phyloP scores from a whole-genome alignment of 2,329 filamentous ascomycete species.

The Helminthosporium solani region DNA sequence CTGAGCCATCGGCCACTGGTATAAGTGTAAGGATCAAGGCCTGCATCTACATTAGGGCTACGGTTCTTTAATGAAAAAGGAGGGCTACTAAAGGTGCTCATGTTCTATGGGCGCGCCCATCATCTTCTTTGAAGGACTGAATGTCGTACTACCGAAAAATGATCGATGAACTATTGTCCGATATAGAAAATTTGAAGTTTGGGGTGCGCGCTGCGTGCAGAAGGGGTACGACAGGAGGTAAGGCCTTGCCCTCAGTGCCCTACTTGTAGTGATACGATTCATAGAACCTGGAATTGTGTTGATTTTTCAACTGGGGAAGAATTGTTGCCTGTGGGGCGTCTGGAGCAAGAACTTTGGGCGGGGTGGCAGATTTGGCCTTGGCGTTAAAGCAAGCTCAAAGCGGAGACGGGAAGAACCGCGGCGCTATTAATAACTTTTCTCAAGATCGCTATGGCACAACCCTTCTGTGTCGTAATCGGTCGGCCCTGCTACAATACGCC shows the following conservation, averaged over 20 bases:
- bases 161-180: constrained; percentile 3
- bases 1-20: constrained; percentile 39
- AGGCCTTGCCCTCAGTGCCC: constrained; percentile 1
- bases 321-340: constrained; percentile 1
- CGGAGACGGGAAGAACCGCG: too few relatives aligned
- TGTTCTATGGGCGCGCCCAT: constrained; percentile 4
- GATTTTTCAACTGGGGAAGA: constrained; percentile 5
- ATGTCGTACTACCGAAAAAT: constrained; percentile 9
- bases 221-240: constrained; percentile 6
- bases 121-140: constrained; percentile 11
- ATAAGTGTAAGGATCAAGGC: constrained; percentile 23
- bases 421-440: too few relatives aligned
- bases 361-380: too few relatives aligned
- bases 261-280: constrained; percentile 11
- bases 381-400: too few relatives aligned
- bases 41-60: constrained; percentile 9
- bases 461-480: too few relatives aligned
- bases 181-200: constrained; percentile 10
- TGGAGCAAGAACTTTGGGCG: constrained; percentile 3
- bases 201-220: constrained; percentile 7
- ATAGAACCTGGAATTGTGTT: constrained; percentile 9
- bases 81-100: constrained; percentile 7
- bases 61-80: constrained; percentile 6
- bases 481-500: too few relatives aligned
- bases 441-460: too few relatives aligned